These are phyloP conservation scores for Thyridium curvatum DNA, from an alignment of 2,329 filamentous ascomycete genomes.

Conservation along the genomic window DNA sequence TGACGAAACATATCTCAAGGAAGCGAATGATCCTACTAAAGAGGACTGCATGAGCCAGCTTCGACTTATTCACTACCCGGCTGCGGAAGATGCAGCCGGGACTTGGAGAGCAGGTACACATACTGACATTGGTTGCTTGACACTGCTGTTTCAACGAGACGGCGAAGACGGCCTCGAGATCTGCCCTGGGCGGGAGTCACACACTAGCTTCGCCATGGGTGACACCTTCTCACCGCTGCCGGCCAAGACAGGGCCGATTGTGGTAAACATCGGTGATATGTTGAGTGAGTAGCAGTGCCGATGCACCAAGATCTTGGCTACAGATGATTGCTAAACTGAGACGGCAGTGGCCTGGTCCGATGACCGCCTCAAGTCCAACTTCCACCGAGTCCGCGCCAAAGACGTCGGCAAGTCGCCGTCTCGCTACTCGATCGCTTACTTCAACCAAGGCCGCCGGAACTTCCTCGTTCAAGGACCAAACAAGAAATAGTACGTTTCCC, in stretches of 20 bases:
- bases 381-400: constrained; percentile 35
- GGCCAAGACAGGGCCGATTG: constrained; percentile 32
- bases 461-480: constrained; percentile 40
- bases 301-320: neutral
- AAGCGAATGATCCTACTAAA: constrained; percentile 35
- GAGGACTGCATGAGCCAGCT: constrained; percentile 41
- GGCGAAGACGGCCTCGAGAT: constrained; percentile 46
- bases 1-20: constrained; percentile 31
- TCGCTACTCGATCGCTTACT: constrained; percentile 25
- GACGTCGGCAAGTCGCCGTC: constrained; percentile 6
- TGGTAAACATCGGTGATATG: constrained; percentile 25
- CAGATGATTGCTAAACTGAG: neutral
- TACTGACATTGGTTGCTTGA: constrained; percentile 45
- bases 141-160: constrained; percentile 43
- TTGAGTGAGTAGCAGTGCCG: constrained; percentile 21
- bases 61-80: constrained; percentile 42
- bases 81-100: constrained; percentile 10
- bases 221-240: constrained; percentile 46
- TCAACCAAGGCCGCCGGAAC: constrained; percentile 45
- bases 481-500: constrained; percentile 39
- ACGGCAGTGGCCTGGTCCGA: constrained; percentile 49
- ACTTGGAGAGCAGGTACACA: constrained; percentile 45
- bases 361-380: constrained; percentile 50
- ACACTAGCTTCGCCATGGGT: constrained; percentile 41
- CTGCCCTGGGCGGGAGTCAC: constrained; percentile 43